A percentile compares a stretch with the other conserved stretches of the same genome.
Conservation (phyloP, 2,329 filamentous ascomycete genomes). For the Fusarium drepaniforme region DNA sequence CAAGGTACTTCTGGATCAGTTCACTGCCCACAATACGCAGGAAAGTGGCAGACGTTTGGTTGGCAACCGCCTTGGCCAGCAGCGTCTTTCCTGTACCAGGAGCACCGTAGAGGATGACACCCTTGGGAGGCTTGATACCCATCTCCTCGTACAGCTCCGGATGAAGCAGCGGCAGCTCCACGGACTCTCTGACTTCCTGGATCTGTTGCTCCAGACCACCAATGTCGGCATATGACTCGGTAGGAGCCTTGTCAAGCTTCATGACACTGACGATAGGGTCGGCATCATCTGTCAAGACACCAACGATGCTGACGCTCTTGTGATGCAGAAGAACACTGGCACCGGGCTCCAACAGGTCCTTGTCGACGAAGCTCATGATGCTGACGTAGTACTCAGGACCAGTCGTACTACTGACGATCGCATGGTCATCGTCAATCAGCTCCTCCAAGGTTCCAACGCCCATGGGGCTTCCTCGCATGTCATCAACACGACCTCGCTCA, state of each 20-base stretch:
- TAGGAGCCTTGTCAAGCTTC: slow-evolving; percentile 99
- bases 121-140: slow-evolving; percentile 99
- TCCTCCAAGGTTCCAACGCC: slow-evolving; percentile 97
- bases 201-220: slow-evolving; percentile 96
- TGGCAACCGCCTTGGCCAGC: slow-evolving; percentile 95
- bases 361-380: slow-evolving; percentile 99
- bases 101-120: slow-evolving; percentile 97
- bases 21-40: slow-evolving; percentile 97
- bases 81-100: slow-evolving; percentile 97
- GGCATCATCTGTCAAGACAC: slow-evolving; percentile 95
- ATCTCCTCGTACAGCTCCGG: slow-evolving; percentile 99
- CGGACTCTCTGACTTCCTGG: slow-evolving; percentile 96
- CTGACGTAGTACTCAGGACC: slow-evolving; percentile 99
- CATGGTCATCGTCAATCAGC: slow-evolving; percentile 99
- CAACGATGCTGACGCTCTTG: slow-evolving; percentile 97
- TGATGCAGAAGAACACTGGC: slow-evolving; percentile 96
- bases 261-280: slow-evolving; percentile 97
- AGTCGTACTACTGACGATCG: slow-evolving; percentile 97
- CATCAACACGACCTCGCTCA: slow-evolving; percentile 93
- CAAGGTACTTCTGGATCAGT: slow-evolving; percentile 98
- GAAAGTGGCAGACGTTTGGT: slow-evolving; percentile 99
- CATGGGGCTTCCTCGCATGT: slow-evolving; percentile 99
- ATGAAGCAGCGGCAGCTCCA: slow-evolving; percentile 93
- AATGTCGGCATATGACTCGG: slow-evolving; percentile 98
- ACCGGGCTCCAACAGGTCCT: slow-evolving; percentile 95